phyloP scores from a whole-genome alignment of 2,329 filamentous ascomycete genomes.

The Hypoxylon sp. region DNA sequence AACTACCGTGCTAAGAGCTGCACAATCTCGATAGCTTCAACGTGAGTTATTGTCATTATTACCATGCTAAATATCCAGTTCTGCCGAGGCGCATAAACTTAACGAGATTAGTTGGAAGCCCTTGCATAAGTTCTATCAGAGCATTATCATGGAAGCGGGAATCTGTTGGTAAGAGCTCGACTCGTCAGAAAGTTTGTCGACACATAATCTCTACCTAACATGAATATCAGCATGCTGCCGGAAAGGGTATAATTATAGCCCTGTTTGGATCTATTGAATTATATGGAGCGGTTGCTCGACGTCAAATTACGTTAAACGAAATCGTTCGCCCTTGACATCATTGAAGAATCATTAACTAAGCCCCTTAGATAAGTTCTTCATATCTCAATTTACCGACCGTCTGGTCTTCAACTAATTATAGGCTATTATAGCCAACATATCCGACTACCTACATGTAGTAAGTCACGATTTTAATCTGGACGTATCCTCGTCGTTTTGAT shows the following conservation, averaged over 20 bases:
- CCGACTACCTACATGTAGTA: not conserved
- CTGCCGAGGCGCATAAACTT: not conserved
- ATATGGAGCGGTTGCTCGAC: not conserved
- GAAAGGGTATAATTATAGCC: not conserved
- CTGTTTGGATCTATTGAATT: not conserved
- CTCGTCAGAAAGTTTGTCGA: not conserved
- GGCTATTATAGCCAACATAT: not conserved
- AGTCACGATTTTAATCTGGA: not conserved
- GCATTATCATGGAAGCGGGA: not conserved
- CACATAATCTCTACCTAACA: not conserved
- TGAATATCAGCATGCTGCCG: not conserved
- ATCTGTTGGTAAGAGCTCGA: not conserved
- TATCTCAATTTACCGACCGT: not conserved
- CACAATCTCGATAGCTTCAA: not conserved
- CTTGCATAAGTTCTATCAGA: not conserved
- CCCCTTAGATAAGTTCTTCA: not conserved
- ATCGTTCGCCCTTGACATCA: not conserved
- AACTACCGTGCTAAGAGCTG: not conserved
- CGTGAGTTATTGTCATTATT: too few species aligned
- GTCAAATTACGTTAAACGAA: not conserved
- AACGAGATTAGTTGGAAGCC: not conserved
- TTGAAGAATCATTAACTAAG: not conserved
- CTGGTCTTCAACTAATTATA: conserved; percentile 5
- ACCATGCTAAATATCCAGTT: not conserved
- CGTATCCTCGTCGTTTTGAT: not conserved